Base-by-base conservation (phyloP, 257 asterid genomes). In the Solanum commersonii region DNA sequence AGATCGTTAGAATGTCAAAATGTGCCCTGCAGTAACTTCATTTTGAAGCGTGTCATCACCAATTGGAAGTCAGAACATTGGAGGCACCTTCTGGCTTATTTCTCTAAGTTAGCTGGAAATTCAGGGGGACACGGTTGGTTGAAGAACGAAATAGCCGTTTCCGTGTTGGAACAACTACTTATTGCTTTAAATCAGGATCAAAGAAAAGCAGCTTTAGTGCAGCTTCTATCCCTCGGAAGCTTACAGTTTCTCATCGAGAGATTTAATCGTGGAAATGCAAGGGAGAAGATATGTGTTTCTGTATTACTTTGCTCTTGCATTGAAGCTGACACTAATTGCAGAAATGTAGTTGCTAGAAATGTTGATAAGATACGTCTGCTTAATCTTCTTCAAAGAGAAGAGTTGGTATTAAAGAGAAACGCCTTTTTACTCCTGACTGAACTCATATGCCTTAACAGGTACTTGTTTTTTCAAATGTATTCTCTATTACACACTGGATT, bases 401-500 rank as follows among this genome's bases (percentile, higher is more conserved):
- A 91, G 70, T 78, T 78, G 22, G 87, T 89, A 89, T 86, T 76
- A 49, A 93, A 91, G 86, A 74, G 86, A n/a, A 87, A 82, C 38
- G 90, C 97, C 27, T 83, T 94, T 49, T 71, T 76, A 16, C 84
- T 95, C 89, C 87, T 95, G 86, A 88, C 87, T 72, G 94, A 95
- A 89, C 92, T 96, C 33, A 89, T 96, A 90, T 93, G 97, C 94
- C 87, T 89, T 82, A 96, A 93, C 95, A 93, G 96, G 98, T 96
- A 92, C 18, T 71, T 81, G 42, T 59, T 56, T 79, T 29, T 59
- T 42, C 63, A 63, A 52, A 33, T 86, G 33, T 13, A 37, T 74
- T 74, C 33, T 70, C 52, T 74, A 20, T 22, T 74, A 22, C 56
- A 37, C 31, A 11, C 22, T 23, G 33, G 18, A 27, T 76, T 76